Base-by-base conservation (phyloP, 768 basidiomycete species). In the Hydnum rufescens region DNA sequence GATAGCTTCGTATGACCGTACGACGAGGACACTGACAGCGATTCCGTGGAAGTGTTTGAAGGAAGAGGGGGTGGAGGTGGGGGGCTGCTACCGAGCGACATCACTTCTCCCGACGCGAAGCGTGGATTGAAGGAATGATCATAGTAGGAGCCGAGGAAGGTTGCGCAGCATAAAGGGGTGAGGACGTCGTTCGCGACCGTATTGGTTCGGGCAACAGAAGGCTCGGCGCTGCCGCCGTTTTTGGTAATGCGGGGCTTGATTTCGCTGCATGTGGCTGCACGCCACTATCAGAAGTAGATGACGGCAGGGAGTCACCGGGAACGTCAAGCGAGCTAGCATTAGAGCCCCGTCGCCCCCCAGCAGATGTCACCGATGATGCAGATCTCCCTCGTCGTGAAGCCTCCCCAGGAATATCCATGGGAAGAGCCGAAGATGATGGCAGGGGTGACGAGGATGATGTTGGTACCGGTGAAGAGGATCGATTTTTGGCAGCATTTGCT, bases 61-160 rank as follows among this genome's bases (percentile, higher is more conserved):
- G 67, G 55, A 0, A 66, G 60, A 3, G 60, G 46, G 16, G 66
- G 60, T 42, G 67, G 64, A 3, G 73, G 70, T 25, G 61, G 56
- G 2, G 71, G 68, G 6, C 80, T 76, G 53, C 75, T 74, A 59
- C 86, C 86, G 71, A 89, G 72, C 3, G 84, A 80, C 78, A 84
- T 83, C 42, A 87, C 75, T 55, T 88, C 83, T 5, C 81, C 82
- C 75, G 76, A 60, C 87, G 80, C 58, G 78, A 82, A 2, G 76
- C 83, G 59, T 87, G 85, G 55, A 89, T 89, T 1, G 83, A 82
- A 5, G 86, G 86, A 57, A 89, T 88, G 13, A 75, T 78, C 86
- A 89, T 89, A 39, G 73, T 80, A 58, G 76, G 80, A 29, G 76
- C 80, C 61, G 78, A 76, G 4, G 68, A 63, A 2, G 85, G 85